These are phyloP conservation scores for Penstemon newberryi DNA, from an alignment of 257 asterid species.

Conservation along the genomic window DNA sequence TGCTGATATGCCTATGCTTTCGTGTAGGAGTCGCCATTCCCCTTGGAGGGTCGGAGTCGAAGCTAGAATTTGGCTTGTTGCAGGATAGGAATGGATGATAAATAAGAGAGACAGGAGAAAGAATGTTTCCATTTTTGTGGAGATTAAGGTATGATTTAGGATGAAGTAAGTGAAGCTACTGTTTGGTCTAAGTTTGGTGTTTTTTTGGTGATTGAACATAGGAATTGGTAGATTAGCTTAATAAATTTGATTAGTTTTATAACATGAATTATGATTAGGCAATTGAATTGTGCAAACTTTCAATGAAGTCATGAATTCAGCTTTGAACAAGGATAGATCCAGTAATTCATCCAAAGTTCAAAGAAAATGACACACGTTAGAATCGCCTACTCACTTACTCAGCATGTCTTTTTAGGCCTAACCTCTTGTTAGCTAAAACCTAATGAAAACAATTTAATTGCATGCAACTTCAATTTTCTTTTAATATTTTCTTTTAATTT, in stretches of 20 bases:
- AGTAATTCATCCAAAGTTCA: slow-evolving; percentile 24
- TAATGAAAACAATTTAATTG: background rate
- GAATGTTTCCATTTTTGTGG: slow-evolving; percentile 20
- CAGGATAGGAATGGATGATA: slow-evolving; percentile 15
- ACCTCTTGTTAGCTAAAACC: background rate
- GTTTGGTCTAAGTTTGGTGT: slow-evolving; percentile 29
- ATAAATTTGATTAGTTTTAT: slow-evolving; percentile 1
- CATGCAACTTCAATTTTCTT: background rate
- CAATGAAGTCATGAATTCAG: slow-evolving; percentile 18
- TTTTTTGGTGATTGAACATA: slow-evolving; percentile 17
- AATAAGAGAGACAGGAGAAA: slow-evolving; percentile 18
- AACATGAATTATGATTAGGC: background rate
- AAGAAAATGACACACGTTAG: slow-evolving; percentile 34
- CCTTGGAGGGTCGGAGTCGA: slow-evolving; percentile 24
- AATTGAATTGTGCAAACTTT: slow-evolving; percentile 11
- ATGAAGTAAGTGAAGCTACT: background rate
- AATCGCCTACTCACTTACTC: slow-evolving; percentile 23
- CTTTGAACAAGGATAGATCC: slow-evolving; percentile 8
- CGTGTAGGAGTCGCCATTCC: slow-evolving; percentile 44
- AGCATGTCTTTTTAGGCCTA: slow-evolving; percentile 3
- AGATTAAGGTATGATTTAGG: slow-evolving; percentile 6
- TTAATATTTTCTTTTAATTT: background rate
- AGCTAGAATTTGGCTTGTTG: slow-evolving; percentile 18
- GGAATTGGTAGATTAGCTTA: background rate
- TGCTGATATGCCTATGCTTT: slow-evolving; percentile 65